Base-by-base conservation (phyloP, 495 filamentous ascomycete genomes). In the Penicillium flavigenum region DNA sequence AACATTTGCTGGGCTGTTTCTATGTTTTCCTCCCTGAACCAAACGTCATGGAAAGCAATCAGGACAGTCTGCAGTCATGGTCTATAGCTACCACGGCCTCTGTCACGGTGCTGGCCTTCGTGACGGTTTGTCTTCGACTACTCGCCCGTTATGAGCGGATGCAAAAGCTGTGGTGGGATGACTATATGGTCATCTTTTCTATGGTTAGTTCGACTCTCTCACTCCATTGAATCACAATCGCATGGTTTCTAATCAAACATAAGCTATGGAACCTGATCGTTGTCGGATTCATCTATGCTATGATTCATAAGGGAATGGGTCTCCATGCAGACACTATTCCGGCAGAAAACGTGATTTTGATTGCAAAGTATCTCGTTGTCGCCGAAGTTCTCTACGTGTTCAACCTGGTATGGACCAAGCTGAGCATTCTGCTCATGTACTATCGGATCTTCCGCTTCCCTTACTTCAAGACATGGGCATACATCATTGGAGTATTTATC, bases 341-440 rank as follows among this genome's bases (percentile, higher is more conserved):
- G 3, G 0, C 7, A 7, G 36, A 39, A 39, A 17, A 39, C 16
- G 36, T 39, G 41, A 64, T 73, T 36, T 42, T 67, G 45, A 69
- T 69, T 44, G 71, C 72, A 45, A 72, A 73, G 51, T 68, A 49
- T 41, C 65, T 75, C n/a, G 39, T 73, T 20, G 68, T 72, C 6
- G 71, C 67, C 16, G 72, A 76, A 63, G 63, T 71, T 56, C 66
- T 78, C 47, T 78, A 72, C 57, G 64, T 72, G 19, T 73, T 68
- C 55, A 72, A 76, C 64, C 58, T 76, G 20, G 63, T 76, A 54
- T 76, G 74, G 73, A 71, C 66, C 17, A 47, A 47, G 17, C 12
- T 47, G 45, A 27, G 45, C 56, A 79, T 76, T 58, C 67, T 76
- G 14, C 61, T 76, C 39, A 77, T 76, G 68, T 76, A 76, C 61